Percentiles rank a stretch among this genome's conserved stretches.
These are phyloP conservation scores for Botryosphaeria dothidea DNA, from an alignment of 2,329 filamentous ascomycete species.

Conservation along the genomic window DNA sequence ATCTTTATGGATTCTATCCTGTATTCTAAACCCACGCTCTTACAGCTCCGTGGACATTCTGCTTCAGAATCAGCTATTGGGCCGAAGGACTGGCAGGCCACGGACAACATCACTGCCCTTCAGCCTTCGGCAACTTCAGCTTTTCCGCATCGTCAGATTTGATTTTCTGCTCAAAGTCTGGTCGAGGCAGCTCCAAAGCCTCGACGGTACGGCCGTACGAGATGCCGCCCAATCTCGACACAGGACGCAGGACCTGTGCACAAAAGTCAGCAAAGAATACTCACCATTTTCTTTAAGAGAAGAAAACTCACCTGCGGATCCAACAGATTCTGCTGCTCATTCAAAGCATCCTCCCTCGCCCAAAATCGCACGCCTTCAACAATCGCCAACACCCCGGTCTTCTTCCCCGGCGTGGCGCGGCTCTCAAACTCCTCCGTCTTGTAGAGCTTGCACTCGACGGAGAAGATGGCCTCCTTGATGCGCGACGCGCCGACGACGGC, in stretches of 20 bases:
- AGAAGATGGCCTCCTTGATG: slow-evolving; percentile 80
- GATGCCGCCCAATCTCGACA: slow-evolving; percentile 81
- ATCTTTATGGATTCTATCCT: neutral
- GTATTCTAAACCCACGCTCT: no score
- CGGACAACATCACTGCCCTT: slow-evolving; percentile 12
- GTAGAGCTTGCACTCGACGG: slow-evolving; percentile 77
- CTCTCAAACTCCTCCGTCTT: slow-evolving; percentile 77
- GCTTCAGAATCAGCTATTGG: neutral
- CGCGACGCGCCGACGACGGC: slow-evolving; percentile 68
- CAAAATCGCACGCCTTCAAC: slow-evolving; percentile 87
- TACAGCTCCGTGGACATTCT: neutral
- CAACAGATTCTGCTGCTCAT: slow-evolving; percentile 72
- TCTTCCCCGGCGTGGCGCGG: slow-evolving; percentile 68
- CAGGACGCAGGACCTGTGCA: slow-evolving; percentile 66
- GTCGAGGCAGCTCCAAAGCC: slow-evolving; percentile 69
- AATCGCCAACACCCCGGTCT: slow-evolving; percentile 71
- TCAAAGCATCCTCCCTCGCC: slow-evolving; percentile 84
- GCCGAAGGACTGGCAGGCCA: no score
- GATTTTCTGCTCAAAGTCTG: slow-evolving; percentile 46
- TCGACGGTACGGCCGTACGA: slow-evolving; percentile 74
- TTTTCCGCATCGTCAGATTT: slow-evolving; percentile 59
- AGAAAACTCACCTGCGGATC: slow-evolving; percentile 65
- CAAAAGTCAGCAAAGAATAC: neutral
- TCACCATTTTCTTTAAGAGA: neutral
- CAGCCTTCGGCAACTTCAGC: slow-evolving; percentile 50